These are phyloP conservation scores for Abrus precatorius DNA, from an alignment of 306 rosid genomes.

Conservation along the genomic window DNA sequence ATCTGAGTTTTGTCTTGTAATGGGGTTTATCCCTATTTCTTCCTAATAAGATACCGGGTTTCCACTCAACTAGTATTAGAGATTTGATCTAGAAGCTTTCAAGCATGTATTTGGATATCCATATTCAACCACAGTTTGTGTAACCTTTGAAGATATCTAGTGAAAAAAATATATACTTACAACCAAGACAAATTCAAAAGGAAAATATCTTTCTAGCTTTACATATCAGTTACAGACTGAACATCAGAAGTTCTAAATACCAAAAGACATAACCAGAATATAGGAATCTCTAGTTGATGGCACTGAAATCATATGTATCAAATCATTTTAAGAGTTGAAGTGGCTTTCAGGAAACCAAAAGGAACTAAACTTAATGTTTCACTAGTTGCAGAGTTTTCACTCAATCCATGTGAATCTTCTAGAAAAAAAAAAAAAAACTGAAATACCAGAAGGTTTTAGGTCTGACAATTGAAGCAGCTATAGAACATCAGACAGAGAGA, in stretches of 20 bases:
- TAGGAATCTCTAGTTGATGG: constrained; percentile 22
- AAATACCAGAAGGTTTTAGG: constrained; percentile 37
- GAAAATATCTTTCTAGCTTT: constrained; percentile 18
- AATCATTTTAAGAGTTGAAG: background rate
- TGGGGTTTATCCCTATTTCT: too few relatives aligned
- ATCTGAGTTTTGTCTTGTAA: too few relatives aligned
- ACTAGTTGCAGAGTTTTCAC: constrained; percentile 5
- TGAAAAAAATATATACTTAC: background rate
- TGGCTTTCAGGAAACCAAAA: constrained; percentile 23
- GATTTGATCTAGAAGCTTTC: background rate
- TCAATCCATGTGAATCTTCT: constrained; percentile 9
- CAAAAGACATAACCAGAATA: constrained; percentile 5
- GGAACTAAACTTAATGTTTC: constrained; percentile 6
- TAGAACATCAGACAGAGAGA: constrained; percentile 15
- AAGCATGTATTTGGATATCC: constrained; percentile 1
- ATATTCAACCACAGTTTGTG: background rate
- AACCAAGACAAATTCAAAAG: constrained; percentile 1
- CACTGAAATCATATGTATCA: constrained; percentile 23
- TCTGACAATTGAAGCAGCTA: constrained; percentile 12
- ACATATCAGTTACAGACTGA: background rate
- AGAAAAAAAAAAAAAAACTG: background rate
- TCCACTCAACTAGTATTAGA: too few relatives aligned
- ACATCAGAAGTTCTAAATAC: constrained; percentile 24
- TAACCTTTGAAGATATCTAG: background rate
- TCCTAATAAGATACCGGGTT: too few relatives aligned